Conservation (phyloP, 164 flowering plant genomes). For the Pachysandra terminalis region DNA sequence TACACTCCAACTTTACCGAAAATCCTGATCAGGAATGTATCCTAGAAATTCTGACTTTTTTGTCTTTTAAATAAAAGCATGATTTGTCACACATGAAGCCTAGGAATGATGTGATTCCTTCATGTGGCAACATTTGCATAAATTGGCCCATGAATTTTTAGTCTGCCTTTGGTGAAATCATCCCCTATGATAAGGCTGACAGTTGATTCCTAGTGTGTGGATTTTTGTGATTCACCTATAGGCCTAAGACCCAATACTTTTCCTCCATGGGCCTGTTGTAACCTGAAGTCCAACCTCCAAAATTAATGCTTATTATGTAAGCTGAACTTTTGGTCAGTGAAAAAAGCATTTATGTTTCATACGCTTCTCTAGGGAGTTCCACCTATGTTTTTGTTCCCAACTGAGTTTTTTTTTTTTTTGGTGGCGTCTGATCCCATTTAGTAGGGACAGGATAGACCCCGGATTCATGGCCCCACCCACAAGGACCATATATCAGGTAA, state of each 20-base stretch:
- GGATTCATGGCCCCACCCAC: too few species aligned
- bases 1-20: constrained; percentile 89
- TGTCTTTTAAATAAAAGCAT: background rate
- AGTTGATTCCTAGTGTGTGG: background rate
- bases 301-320: too few species aligned
- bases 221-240: background rate
- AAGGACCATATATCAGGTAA: too few species aligned
- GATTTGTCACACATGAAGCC: background rate
- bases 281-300: background rate
- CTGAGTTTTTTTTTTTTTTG: too few species aligned
- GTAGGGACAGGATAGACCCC: too few species aligned
- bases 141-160: background rate
- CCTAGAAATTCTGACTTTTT: constrained; percentile 32
- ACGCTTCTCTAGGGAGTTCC: too few species aligned
- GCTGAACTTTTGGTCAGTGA: too few species aligned
- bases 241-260: background rate
- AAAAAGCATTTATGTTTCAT: too few species aligned
- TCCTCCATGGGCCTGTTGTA: background rate
- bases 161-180: background rate
- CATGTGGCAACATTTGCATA: background rate
- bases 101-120: background rate
- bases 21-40: constrained; percentile 94
- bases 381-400: background rate
- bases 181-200: background rate
- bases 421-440: too few species aligned